These are phyloP conservation scores for Pleurotus salmoneostramineus DNA, from an alignment of 768 basidiomycete genomes.

Conservation along the genomic window DNA sequence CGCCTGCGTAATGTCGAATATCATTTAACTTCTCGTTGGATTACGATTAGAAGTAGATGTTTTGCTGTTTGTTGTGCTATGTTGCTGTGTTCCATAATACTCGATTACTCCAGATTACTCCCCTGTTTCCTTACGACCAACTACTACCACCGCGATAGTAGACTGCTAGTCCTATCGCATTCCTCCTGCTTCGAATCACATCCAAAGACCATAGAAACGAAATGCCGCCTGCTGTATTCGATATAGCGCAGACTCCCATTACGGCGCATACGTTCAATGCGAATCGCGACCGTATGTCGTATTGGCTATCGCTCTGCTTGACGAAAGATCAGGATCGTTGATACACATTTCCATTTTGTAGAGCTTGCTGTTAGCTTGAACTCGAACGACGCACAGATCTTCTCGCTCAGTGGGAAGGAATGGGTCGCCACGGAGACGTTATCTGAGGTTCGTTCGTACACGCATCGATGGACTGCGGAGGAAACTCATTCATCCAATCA, in stretches of 20 bases:
- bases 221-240: constrained; percentile 70
- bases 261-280: constrained; percentile 90
- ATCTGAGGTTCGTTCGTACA: constrained; percentile 58
- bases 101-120: neutral
- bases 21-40: neutral
- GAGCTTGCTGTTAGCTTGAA: constrained; percentile 92
- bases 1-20: neutral
- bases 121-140: neutral
- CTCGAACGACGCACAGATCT: constrained; percentile 84
- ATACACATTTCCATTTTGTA: constrained; percentile 24
- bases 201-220: too few relatives aligned
- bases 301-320: neutral
- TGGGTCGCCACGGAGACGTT: constrained; percentile 77
- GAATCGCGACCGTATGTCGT: constrained; percentile 74
- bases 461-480: too few relatives aligned
- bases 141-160: constrained; percentile 11
- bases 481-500: neutral
- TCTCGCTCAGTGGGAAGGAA: constrained; percentile 57
- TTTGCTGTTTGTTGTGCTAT: neutral
- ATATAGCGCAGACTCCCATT: constrained; percentile 78
- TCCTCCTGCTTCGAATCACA: too few relatives aligned
- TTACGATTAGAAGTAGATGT: neutral
- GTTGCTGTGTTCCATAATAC: neutral
- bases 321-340: too few relatives aligned
- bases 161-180: constrained; percentile 19